These are phyloP conservation scores for Suillus ampliporus DNA, from an alignment of 768 basidiomycete species.

Conservation along the genomic window DNA sequence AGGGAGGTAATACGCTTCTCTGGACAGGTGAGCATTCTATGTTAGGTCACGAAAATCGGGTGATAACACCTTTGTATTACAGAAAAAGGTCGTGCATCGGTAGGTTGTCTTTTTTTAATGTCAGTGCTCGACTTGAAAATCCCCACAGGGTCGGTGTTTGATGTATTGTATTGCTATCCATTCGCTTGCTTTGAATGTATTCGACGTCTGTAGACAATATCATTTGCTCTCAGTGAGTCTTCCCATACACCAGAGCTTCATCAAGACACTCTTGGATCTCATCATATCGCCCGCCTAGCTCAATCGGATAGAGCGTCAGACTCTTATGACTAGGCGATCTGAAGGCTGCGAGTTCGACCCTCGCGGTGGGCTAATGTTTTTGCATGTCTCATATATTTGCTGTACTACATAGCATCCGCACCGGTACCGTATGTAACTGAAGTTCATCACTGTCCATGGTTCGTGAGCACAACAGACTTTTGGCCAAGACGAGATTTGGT, in stretches of 20 bases:
- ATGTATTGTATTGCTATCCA: background rate
- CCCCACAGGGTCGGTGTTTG: slow-evolving; percentile 37
- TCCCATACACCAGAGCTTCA: background rate
- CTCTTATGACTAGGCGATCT: slow-evolving; percentile 58
- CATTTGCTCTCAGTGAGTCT: background rate
- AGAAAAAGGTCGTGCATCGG: slow-evolving; percentile 65
- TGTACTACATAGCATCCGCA: no score
- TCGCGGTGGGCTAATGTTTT: slow-evolving; percentile 60
- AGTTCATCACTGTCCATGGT: no score
- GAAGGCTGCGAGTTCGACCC: slow-evolving; percentile 71
- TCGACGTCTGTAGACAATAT: background rate
- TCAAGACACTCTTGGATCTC: background rate
- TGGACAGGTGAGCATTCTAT: slow-evolving; percentile 51
- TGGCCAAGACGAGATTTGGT: no score
- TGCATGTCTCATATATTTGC: background rate
- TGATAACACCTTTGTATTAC: slow-evolving; percentile 21
- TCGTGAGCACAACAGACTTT: no score
- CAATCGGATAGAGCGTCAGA: slow-evolving; percentile 74
- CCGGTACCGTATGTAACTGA: no score
- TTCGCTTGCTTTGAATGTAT: slow-evolving; percentile 7
- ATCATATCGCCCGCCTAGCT: slow-evolving; percentile 60
- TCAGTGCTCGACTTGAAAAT: slow-evolving; percentile 9
- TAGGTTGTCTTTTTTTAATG: slow-evolving; percentile 20
- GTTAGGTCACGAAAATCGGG: background rate
- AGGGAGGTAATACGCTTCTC: slow-evolving; percentile 93